phyloP scores from a whole-genome alignment of 306 rosid genomes.

The Trifolium pratense region DNA sequence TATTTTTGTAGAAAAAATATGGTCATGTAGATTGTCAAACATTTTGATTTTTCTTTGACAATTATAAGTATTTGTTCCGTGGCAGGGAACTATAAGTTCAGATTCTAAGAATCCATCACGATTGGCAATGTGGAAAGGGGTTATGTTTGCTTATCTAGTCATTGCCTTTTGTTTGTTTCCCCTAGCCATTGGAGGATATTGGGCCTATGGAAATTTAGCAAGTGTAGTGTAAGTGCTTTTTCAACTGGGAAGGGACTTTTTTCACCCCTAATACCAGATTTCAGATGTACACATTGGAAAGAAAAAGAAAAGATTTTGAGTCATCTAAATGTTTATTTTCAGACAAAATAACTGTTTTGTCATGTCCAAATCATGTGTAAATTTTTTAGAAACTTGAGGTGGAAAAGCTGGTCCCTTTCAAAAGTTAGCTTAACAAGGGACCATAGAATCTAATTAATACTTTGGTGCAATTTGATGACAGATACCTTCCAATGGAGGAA shows the following conservation, averaged over 20 bases:
- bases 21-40: neutral
- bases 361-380: neutral
- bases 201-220: slow-evolving; percentile 75
- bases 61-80: slow-evolving; percentile 2
- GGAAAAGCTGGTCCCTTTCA: neutral
- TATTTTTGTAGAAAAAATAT: neutral
- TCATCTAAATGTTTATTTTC: neutral
- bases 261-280: neutral
- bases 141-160: slow-evolving; percentile 60
- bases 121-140: slow-evolving; percentile 79
- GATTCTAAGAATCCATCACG: slow-evolving; percentile 61
- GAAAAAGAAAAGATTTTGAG: neutral
- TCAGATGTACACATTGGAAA: neutral
- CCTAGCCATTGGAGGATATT: slow-evolving; percentile 69
- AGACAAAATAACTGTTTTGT: neutral
- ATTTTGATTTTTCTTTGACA: neutral
- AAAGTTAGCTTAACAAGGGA: neutral
- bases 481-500: slow-evolving; percentile 68
- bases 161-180: slow-evolving; percentile 77
- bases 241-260: no score
- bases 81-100: slow-evolving; percentile 78
- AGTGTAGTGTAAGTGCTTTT: slow-evolving; percentile 22
- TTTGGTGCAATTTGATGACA: slow-evolving; percentile 39
- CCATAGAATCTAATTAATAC: slow-evolving; percentile 15
- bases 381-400: neutral